Percentiles rank a stretch among this genome's conserved stretches.
These are phyloP conservation scores for Lactarius psammicola DNA, from an alignment of 768 basidiomycete species.

Conservation along the genomic window DNA sequence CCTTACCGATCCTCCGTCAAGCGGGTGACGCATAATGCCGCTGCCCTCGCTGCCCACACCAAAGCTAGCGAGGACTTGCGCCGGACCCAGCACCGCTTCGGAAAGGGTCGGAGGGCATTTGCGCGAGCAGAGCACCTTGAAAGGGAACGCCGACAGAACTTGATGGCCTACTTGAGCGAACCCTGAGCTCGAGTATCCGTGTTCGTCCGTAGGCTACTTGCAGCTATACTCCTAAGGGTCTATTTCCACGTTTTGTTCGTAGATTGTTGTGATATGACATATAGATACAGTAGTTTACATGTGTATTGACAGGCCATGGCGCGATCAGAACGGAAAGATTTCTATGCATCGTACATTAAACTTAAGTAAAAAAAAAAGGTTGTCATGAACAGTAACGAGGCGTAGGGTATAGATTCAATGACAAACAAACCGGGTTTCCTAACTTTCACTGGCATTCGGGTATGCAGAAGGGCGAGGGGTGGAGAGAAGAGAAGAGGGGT, in stretches of 20 bases:
- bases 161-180: constrained; percentile 66
- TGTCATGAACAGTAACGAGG: constrained; percentile 8
- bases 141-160: constrained; percentile 48
- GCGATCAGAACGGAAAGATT: constrained; percentile 11
- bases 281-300: constrained; percentile 30
- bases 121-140: constrained; percentile 52
- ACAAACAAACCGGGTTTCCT: constrained; percentile 8
- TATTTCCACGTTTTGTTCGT: not conserved
- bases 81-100: constrained; percentile 49
- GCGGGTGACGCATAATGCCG: constrained; percentile 67
- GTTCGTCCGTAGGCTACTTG: too few relatives aligned
- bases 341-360: constrained; percentile 31
- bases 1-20: constrained; percentile 64
- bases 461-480: constrained; percentile 7
- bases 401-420: constrained; percentile 17
- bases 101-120: constrained; percentile 62
- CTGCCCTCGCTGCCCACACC: constrained; percentile 62
- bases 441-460: constrained; percentile 3
- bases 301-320: constrained; percentile 11
- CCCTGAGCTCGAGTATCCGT: too few relatives aligned
- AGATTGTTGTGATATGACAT: constrained; percentile 20
- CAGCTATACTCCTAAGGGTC: not conserved
- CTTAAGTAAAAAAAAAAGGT: constrained; percentile 22
- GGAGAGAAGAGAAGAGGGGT: not conserved
- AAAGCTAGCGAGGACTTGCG: constrained; percentile 54